Evolutionary conservation across 768 basidiomycete species (phyloP), one percentile per base, ranked within the genome.

Genomic region (Ramaria sp.): DNA sequence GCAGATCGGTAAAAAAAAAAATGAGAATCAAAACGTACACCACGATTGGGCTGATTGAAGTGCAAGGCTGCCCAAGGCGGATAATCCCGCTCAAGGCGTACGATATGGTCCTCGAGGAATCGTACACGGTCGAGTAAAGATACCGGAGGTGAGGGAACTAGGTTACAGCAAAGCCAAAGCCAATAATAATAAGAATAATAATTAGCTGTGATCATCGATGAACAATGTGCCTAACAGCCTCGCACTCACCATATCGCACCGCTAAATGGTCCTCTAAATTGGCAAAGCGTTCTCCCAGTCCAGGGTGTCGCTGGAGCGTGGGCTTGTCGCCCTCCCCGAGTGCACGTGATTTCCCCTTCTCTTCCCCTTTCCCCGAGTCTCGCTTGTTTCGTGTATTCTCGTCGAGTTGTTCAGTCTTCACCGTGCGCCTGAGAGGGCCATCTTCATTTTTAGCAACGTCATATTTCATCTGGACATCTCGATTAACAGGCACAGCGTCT

Each of bases 41-140:
- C 86, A 57, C 89, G 80, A 63, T 81, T 77, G 2, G 89, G 89
- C 65, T 91, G 88, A 56, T 86, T 89, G 66, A 91, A 91, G 65
- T 91, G 88, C n/a, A 91, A 70, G 7, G 88, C 87, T 0, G 88
- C 86, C 88, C 88, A 91, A 5, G 88, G 86, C 2, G 88, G 88
- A 63, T 88, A 90, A 53, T 89, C 87, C 63, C 80, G 86, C 66
- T 91, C 88, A 1, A 91, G 73, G 51, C 76, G 77, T 38, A 86
- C 75, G 59, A 91, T 77, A 63, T 90, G 88, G 38, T 88, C 84
- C 66, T 91, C 88, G 1, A 91, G 68, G 60, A 80, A 82, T 60
- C 80, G 80, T 17, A 91, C 69, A 1, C 88, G 80, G 30, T 78
- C 72, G 22, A 84, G 71, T 20, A 91, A 69, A 4, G 78, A 82